Base-by-base conservation (phyloP, 2,329 filamentous ascomycete species). In the Penicillium sp. region DNA sequence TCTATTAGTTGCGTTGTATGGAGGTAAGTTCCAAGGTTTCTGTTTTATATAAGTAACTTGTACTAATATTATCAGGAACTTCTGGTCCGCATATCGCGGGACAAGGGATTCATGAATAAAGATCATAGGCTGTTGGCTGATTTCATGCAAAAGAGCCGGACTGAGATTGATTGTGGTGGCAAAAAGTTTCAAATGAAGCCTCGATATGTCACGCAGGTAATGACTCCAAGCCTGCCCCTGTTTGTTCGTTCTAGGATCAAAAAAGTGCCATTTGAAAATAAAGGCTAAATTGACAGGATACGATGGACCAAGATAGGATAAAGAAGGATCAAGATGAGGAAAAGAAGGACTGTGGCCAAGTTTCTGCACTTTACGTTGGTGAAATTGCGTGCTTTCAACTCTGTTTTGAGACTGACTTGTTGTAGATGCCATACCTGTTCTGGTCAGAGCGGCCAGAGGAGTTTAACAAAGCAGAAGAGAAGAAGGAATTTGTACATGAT, bases 161-260 rank as follows among this genome's bases (percentile, higher is more conserved):
- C 46, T 18, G 24, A 54, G 45, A 20, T 61, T 4, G 40, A 51
- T 11, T 55, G 55, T 38, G 60, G 55, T 11, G 58, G 48, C 16
- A 21, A 40, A 38, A 55, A 58, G 45, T 43, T 18, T 18, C 58
- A 59, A 24, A 59, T 59, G 35, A 61, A 61, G 38, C 57, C 60
- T 35, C 55, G 53, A 18, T 59, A 43, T 51, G 14, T 58, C 33
- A 16, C 12, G 4, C 33, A 38, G 33, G 33, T 38, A 38, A 38
- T 16, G 33, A n/a, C 33, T 14, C 33, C n/a, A 38, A n/a, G 14
- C 16, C 33, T n/a, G 6, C 7, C 33, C 33, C 8, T 30, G 9
- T 30, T 30, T 30, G 26, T 30, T 30, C 26, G 26, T 30, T 5
- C 26, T 30, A 30, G 5, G 9, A 30, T 30, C 9, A 38, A 5